Evolutionary conservation across 805 yeast species (phyloP).

Genomic region (Candida michaelii): DNA sequence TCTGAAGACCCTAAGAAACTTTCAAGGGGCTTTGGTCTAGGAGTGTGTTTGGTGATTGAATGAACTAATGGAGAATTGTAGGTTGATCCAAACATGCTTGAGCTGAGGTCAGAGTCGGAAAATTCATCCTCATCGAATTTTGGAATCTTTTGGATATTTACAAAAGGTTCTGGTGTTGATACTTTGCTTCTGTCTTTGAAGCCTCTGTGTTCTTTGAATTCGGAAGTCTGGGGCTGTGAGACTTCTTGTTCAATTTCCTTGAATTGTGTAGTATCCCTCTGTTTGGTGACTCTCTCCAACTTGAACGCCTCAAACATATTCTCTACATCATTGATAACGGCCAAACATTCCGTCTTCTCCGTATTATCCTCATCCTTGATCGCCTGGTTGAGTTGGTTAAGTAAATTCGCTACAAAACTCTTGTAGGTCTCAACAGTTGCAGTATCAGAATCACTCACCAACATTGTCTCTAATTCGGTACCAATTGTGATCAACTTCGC

Average conservation of each 20-base stretch:
- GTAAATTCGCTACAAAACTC: constrained; percentile 55
- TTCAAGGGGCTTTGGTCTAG: constrained; percentile 5
- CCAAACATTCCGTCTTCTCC: constrained; percentile 64
- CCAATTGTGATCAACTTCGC: constrained; percentile 66
- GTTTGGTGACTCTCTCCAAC: constrained; percentile 21
- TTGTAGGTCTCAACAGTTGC: constrained; percentile 49
- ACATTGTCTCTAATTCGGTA: constrained; percentile 54
- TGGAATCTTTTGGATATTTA: constrained; percentile 1
- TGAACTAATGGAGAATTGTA: constrained; percentile 37
- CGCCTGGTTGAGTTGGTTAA: constrained; percentile 58
- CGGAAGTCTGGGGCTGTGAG: too few species aligned
- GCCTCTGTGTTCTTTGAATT: too few species aligned
- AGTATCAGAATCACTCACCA: constrained; percentile 28
- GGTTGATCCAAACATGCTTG: constrained; percentile 16
- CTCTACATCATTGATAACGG: constrained; percentile 68
- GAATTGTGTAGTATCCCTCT: neutral
- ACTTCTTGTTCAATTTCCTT: neutral
- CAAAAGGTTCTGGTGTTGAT: constrained; percentile 7
- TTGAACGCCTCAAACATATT: constrained; percentile 64
- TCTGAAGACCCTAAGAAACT: constrained; percentile 25
- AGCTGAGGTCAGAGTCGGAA: constrained; percentile 28
- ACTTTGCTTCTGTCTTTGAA: too few species aligned
- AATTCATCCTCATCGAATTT: constrained; percentile 18
- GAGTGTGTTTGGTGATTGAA: constrained; percentile 33
- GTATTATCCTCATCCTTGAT: constrained; percentile 53